Percentiles rank a stretch among this genome's conserved stretches.
phyloP scores from a whole-genome alignment of 495 filamentous ascomycete genomes.

The Penicillium coprophilum region DNA sequence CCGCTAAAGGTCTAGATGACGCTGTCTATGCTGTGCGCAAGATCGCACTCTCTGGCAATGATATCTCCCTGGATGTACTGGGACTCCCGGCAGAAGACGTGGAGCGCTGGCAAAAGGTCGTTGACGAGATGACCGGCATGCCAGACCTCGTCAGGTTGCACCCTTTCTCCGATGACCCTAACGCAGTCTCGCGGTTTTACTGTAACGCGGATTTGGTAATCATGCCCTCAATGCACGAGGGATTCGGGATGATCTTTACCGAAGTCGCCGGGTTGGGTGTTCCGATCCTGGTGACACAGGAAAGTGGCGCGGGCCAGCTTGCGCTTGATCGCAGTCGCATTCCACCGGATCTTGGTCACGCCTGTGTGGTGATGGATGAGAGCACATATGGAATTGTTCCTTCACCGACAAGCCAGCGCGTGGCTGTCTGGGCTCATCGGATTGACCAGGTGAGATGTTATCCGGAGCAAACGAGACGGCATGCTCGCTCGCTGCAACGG shows the following conservation, averaged over 20 bases:
- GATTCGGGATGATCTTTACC: neutral
- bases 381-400: slow-evolving; percentile 2
- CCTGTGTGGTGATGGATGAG: slow-evolving; percentile 3
- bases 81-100: neutral
- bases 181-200: neutral
- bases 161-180: neutral
- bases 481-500: neutral
- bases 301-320: neutral
- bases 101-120: neutral
- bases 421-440: slow-evolving; percentile 1
- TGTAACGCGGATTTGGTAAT: neutral
- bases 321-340: slow-evolving; percentile 3
- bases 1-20: slow-evolving; percentile 1
- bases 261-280: neutral
- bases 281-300: neutral
- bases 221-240: slow-evolving; percentile 2
- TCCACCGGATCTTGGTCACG: neutral
- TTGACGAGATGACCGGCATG: slow-evolving; percentile 1
- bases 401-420: neutral
- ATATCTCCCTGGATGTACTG: neutral
- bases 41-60: neutral
- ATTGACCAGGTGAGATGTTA: slow-evolving; percentile 4
- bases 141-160: neutral
- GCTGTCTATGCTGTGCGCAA: slow-evolving; percentile 1
- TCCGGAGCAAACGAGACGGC: slow-evolving; percentile 1